Conservation (phyloP, 306 rosid species). For the Adenanthera pavonina region DNA sequence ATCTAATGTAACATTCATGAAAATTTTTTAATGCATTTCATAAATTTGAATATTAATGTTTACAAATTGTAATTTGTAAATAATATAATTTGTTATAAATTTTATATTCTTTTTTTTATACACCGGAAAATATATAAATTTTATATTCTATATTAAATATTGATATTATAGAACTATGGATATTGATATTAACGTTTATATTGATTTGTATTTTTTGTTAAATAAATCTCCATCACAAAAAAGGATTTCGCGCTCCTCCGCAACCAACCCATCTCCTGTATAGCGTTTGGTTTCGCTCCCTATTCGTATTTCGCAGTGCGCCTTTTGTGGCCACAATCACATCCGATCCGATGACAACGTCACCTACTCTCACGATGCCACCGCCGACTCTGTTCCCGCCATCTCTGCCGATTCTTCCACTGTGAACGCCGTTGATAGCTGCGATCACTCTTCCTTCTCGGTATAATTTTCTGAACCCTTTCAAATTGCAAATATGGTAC, state of each 20-base stretch:
- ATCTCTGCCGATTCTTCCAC: slow-evolving; percentile 57
- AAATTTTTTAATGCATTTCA: too few relatives aligned
- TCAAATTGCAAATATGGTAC: background rate
- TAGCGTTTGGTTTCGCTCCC: background rate
- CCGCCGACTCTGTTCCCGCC: slow-evolving; percentile 49
- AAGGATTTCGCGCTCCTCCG: background rate
- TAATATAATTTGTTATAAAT: too few relatives aligned
- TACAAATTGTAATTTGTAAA: too few relatives aligned
- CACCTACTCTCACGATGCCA: slow-evolving; percentile 60
- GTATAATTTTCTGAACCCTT: slow-evolving; percentile 41
- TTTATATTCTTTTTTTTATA: too few relatives aligned
- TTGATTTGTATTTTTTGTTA: background rate
- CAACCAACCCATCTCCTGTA: background rate
- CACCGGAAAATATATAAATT: too few relatives aligned
- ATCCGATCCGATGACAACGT: slow-evolving; percentile 41
- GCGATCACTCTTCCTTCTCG: slow-evolving; percentile 62
- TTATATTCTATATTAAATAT: too few relatives aligned
- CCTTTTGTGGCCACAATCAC: slow-evolving; percentile 51
- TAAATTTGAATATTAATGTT: too few relatives aligned
- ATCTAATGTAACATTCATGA: too few relatives aligned
- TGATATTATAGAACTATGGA: too few relatives aligned
- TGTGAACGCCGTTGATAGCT: slow-evolving; percentile 52
- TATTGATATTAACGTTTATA: too few relatives aligned
- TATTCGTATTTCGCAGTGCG: background rate
- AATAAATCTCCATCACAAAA: background rate